Evolutionary conservation across 805 yeast genomes (phyloP).

Genomic region (Scheffersomyces ergatensis): DNA sequence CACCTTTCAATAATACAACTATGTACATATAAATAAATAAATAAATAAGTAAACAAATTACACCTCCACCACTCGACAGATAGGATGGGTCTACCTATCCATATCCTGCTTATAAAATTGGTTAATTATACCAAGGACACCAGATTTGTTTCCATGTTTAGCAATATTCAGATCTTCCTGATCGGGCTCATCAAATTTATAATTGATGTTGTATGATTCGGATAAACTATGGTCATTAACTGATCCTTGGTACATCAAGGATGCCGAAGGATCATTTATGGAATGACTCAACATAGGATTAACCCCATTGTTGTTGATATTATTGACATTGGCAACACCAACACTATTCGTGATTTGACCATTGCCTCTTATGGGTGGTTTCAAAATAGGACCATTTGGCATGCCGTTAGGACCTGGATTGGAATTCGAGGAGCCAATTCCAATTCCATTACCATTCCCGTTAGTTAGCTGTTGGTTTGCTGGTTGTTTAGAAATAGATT

Average conservation of each 20-base stretch:
- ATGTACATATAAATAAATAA: neutral
- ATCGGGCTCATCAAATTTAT: slow-evolving; percentile 31
- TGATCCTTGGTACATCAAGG: slow-evolving; percentile 9
- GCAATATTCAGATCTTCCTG: slow-evolving; percentile 16
- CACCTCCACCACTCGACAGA: no score
- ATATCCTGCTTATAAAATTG: slow-evolving; percentile 65
- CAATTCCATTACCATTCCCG: neutral
- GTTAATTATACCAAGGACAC: slow-evolving; percentile 78
- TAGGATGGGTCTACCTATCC: slow-evolving; percentile 20
- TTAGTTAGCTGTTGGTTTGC: slow-evolving; percentile 1
- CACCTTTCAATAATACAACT: neutral
- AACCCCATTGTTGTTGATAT: neutral
- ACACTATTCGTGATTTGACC: neutral
- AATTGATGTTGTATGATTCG: slow-evolving; percentile 26
- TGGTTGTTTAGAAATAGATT: neutral
- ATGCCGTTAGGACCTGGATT: neutral
- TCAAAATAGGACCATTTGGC: neutral
- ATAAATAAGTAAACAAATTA: no score
- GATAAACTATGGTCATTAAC: slow-evolving; percentile 15
- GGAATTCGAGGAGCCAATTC: neutral
- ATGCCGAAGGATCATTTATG: slow-evolving; percentile 13
- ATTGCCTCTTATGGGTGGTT: no score
- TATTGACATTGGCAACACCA: neutral
- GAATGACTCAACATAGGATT: neutral
- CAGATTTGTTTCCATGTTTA: slow-evolving; percentile 35